Evolutionary conservation across 169 alveolate genomes (phyloP).

Genomic region (Cryptosporidium xiaoi): DNA sequence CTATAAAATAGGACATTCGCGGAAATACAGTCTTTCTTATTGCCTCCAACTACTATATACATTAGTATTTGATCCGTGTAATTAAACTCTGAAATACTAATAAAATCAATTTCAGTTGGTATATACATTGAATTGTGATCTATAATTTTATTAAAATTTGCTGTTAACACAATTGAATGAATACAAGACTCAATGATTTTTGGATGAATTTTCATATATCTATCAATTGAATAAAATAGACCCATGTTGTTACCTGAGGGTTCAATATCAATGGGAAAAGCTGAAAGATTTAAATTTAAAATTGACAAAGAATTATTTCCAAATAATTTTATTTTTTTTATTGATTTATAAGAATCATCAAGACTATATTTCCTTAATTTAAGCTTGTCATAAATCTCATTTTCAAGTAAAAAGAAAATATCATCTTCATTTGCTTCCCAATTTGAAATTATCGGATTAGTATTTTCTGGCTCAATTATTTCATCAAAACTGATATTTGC

Average conservation of each 20-base stretch:
- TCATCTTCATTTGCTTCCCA: not conserved
- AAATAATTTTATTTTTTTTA: slow-evolving; percentile 7
- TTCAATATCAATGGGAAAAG: slow-evolving; percentile 17
- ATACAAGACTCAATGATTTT: slow-evolving; percentile 41
- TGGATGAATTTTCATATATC: slow-evolving; percentile 72
- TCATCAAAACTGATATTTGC: slow-evolving; percentile 32
- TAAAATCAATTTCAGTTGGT: slow-evolving; percentile 22
- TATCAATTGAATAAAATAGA: slow-evolving; percentile 44
- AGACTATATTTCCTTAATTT: not conserved
- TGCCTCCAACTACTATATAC: not conserved
- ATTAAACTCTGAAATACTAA: not conserved
- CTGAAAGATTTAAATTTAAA: not conserved
- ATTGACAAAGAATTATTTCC: slow-evolving; percentile 11
- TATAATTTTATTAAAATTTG: not conserved
- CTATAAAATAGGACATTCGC: slow-evolving; percentile 21
- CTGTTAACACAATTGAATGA: slow-evolving; percentile 33
- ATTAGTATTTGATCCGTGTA: not conserved
- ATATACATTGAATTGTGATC: not conserved
- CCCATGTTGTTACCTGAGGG: slow-evolving; percentile 70
- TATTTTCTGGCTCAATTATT: not conserved
- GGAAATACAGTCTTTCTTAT: not conserved
- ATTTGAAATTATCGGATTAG: not conserved
- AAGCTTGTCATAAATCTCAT: slow-evolving; percentile 9
- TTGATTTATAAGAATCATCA: slow-evolving; percentile 21
- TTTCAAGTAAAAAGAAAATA: not conserved